Evolutionary conservation across 495 filamentous ascomycete species (phyloP).

Genomic region (Xeromyces bisporus): DNA sequence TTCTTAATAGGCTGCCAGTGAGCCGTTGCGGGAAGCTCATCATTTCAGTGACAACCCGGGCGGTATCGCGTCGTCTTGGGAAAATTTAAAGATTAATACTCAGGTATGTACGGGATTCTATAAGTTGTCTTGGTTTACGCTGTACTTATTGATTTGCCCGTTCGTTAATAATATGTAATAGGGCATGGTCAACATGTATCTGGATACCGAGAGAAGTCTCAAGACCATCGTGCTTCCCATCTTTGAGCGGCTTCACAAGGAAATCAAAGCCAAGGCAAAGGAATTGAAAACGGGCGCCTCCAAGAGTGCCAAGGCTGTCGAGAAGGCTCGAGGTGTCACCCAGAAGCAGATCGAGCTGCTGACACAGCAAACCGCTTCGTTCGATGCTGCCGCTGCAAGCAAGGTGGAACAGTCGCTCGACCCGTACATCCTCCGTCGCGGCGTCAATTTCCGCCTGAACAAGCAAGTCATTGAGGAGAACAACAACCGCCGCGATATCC

Average conservation of each 20-base stretch:
- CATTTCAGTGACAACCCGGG: slow-evolving; percentile 82
- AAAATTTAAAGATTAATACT: slow-evolving; percentile 83
- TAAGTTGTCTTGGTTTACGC: neutral
- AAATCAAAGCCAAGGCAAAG: slow-evolving; percentile 90
- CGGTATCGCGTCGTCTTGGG: slow-evolving; percentile 75
- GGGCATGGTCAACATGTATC: slow-evolving; percentile 70
- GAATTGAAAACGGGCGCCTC: slow-evolving; percentile 69
- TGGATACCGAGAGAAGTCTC: slow-evolving; percentile 75
- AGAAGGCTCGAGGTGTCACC: slow-evolving; percentile 68
- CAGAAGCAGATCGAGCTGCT: slow-evolving; percentile 95
- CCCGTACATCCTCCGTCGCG: slow-evolving; percentile 74
- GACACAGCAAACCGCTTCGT: slow-evolving; percentile 60
- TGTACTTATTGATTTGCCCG: too few species aligned
- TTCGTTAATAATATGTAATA: too few species aligned
- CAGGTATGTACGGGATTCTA: slow-evolving; percentile 34
- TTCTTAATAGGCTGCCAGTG: slow-evolving; percentile 51
- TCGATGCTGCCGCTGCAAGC: slow-evolving; percentile 47
- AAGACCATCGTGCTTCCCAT: slow-evolving; percentile 71
- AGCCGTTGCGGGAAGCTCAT: slow-evolving; percentile 69
- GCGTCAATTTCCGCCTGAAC: slow-evolving; percentile 64
- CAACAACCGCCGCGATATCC: slow-evolving; percentile 75
- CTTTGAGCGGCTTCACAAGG: slow-evolving; percentile 77
- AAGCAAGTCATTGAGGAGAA: slow-evolving; percentile 93
- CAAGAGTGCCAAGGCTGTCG: slow-evolving; percentile 75
- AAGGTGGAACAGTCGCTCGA: slow-evolving; percentile 55